Evolutionary conservation across 345 rosid genomes (phyloP).

Genomic region (Cardamine chenopodiifolia): DNA sequence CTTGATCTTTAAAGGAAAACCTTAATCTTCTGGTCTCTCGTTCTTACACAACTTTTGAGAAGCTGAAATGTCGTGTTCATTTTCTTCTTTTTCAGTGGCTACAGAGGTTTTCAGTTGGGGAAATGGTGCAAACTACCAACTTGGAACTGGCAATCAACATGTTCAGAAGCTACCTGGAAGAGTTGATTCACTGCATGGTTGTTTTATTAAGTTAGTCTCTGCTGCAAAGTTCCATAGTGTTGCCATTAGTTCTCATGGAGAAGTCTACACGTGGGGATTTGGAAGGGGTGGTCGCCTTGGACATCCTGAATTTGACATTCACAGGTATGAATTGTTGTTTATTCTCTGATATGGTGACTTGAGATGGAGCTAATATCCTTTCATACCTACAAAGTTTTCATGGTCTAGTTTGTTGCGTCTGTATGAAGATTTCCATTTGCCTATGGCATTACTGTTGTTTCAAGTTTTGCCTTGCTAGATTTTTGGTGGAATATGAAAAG

Average conservation of each 20-base stretch:
- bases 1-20: constrained; percentile 18
- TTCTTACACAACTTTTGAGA: constrained; percentile 8
- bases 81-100: constrained; percentile 54
- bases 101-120: constrained; percentile 99
- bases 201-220: constrained; percentile 67
- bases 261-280: constrained; percentile 96
- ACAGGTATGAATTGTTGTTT: constrained; percentile 58
- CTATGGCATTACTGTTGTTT: constrained; percentile 1
- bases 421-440: constrained; percentile 3
- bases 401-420: neutral
- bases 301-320: constrained; percentile 98
- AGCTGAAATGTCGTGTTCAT: neutral
- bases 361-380: neutral
- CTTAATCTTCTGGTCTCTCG: constrained; percentile 12
- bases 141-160: constrained; percentile 92
- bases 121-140: constrained; percentile 95
- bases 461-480: neutral
- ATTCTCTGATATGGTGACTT: neutral
- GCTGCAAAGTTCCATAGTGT: constrained; percentile 96
- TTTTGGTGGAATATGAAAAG: constrained; percentile 16
- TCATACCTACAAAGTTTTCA: neutral
- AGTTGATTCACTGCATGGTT: constrained; percentile 87
- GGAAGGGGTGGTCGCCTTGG: constrained; percentile 99
- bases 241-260: constrained; percentile 74
- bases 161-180: constrained; percentile 88